Base-by-base conservation (phyloP, 345 rosid species). In the Ceriops zippeliana region DNA sequence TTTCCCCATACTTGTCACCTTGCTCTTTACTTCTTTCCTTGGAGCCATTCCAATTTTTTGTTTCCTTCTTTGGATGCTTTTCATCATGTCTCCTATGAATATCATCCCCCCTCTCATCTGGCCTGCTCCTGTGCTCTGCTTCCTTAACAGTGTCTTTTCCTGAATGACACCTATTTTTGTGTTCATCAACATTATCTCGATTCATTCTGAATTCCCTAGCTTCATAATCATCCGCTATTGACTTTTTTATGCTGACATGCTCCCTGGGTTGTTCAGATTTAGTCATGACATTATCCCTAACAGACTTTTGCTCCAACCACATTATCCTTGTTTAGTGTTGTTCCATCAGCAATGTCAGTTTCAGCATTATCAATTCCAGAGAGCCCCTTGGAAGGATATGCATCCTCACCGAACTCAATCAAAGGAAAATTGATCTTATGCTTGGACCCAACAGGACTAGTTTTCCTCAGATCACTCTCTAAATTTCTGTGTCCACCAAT, bases 41-140 rank as follows among this genome's bases (percentile, higher is more conserved):
- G 22, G 85, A 80, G 53, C 79, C 86, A 76, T 82, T 73, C 63
- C 47, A 71, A 68, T 78, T 74, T 77, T 71, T 89, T 61, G 81
- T 88, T 69, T 85, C 89, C 76, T 78, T 86, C 74, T 79, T 83
- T 52, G 22, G 58, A 69, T 83, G 83, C 46, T 53, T 86, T 60
- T 75, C 87, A 67, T 80, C 87, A 24, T 70, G 78, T 68, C 71
- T 83, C 71, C 73, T 70, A 47, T 35, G 75, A 71, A 70, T 63
- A 42, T 80, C 82, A 74, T 77, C 84, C 51, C 69, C 72, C 81
- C 71, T 78, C 70, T 76, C 77, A 64, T 65, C 78, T 27, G 52
- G 53, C 75, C 62, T 65, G 34, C 70, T 70, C 70, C 81, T 75
- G 61, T 6, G 64, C 67, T 77, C 77, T 63, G 73, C 66, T 63